Evolutionary conservation across 2,329 filamentous ascomycete species (phyloP).

Genomic region (Cordyceps pruinosa): DNA sequence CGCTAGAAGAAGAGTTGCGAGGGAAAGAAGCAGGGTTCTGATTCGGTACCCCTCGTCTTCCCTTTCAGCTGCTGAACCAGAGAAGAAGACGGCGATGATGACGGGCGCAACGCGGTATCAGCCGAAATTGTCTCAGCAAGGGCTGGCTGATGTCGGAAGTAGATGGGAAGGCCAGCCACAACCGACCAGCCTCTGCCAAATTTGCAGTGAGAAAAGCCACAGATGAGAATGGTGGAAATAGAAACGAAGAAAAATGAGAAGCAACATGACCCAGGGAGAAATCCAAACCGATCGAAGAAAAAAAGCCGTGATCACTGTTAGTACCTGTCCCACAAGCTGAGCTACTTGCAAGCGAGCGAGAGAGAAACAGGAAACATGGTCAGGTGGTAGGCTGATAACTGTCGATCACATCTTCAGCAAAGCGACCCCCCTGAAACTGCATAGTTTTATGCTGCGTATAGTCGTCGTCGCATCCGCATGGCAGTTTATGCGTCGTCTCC

Average conservation of each 20-base stretch:
- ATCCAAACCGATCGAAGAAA: not conserved
- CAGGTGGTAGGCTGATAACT: not conserved
- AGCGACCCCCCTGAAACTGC: not conserved
- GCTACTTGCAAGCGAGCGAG: too few species aligned
- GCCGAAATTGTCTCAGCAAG: not conserved
- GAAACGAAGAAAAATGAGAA: not conserved
- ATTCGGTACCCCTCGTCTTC: not conserved
- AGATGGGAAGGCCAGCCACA: not conserved
- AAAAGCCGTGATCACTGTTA: not conserved
- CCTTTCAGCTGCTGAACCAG: not conserved
- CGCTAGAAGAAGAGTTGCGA: not conserved
- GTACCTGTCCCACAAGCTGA: too few species aligned
- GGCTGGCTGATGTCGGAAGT: not conserved
- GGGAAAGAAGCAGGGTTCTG: not conserved
- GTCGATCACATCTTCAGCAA: constrained; percentile 6
- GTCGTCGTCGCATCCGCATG: not conserved
- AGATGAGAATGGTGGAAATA: not conserved
- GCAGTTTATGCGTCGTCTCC: not conserved
- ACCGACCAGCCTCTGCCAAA: not conserved
- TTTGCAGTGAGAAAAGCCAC: not conserved
- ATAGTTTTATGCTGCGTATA: not conserved
- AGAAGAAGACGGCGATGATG: not conserved
- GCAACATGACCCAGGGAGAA: too few species aligned
- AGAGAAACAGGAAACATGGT: too few species aligned
- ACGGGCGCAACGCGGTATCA: not conserved